Evolutionary conservation across 805 yeast species (phyloP).

Genomic region (Saitoella complicata): DNA sequence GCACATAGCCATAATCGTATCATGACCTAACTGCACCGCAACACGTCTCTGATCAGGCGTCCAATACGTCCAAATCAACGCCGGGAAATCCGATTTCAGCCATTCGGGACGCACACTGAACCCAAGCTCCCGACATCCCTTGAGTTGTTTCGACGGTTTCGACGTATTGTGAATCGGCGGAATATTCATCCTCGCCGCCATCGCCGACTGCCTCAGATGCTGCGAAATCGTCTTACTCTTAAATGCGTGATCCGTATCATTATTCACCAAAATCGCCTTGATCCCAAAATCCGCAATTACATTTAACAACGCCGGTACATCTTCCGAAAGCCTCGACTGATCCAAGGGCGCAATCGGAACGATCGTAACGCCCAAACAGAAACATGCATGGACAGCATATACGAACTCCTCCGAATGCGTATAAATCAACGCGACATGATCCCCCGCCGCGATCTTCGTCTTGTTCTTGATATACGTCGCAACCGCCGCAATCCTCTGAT

Average conservation of each 20-base stretch:
- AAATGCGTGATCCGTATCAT: conserved; percentile 52
- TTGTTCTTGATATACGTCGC: conserved; percentile 56
- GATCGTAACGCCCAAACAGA: conserved; percentile 63
- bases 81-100: conserved; percentile 28
- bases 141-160: conserved; percentile 30
- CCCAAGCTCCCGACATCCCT: conserved; percentile 16
- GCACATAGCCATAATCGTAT: conserved; percentile 57
- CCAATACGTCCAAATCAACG: conserved; percentile 52
- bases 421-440: conserved; percentile 63
- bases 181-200: conserved; percentile 19
- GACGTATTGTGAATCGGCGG: conserved; percentile 52
- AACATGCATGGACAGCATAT: conserved; percentile 72
- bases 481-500: conserved; percentile 56
- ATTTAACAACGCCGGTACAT: conserved; percentile 46
- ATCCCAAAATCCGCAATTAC: conserved; percentile 59
- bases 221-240: conserved; percentile 52
- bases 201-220: conserved; percentile 32
- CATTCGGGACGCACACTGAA: conserved; percentile 14
- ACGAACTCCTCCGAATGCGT: conserved; percentile 76
- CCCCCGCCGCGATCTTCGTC: conserved; percentile 47
- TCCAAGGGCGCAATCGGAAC: conserved; percentile 64
- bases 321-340: conserved; percentile 51
- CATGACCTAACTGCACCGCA: conserved; percentile 41
- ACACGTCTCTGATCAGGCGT: conserved; percentile 55
- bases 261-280: conserved; percentile 57